Conservation (phyloP, 2,329 filamentous ascomycete species). For the Sclerotinia spermophila region DNA sequence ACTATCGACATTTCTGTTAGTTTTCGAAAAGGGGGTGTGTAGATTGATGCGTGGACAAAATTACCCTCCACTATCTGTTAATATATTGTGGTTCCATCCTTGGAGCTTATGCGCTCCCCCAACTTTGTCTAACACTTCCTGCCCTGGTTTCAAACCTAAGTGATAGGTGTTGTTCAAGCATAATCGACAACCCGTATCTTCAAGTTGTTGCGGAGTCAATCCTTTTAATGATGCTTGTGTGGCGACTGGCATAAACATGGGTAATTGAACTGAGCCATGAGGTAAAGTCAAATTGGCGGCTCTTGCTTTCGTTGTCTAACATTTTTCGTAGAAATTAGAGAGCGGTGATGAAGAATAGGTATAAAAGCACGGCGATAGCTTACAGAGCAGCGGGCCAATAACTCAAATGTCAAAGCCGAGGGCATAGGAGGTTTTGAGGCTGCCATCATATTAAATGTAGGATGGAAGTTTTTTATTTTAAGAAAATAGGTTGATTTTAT, state of each 20-base stretch:
- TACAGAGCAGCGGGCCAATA: slow-evolving; percentile 77
- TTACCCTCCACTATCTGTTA: slow-evolving; percentile 75
- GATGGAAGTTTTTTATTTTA: not conserved
- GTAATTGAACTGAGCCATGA: slow-evolving; percentile 85
- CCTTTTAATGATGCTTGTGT: slow-evolving; percentile 96
- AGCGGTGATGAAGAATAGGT: slow-evolving; percentile 1
- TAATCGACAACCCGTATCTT: slow-evolving; percentile 80
- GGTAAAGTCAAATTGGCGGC: slow-evolving; percentile 84
- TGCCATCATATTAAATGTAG: slow-evolving; percentile 21
- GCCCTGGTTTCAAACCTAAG: slow-evolving; percentile 88
- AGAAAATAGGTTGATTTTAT: not conserved
- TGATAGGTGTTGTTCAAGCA: slow-evolving; percentile 99
- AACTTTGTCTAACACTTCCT: slow-evolving; percentile 79
- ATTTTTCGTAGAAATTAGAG: slow-evolving; percentile 14
- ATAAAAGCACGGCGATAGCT: slow-evolving; percentile 37
- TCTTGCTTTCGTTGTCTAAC: slow-evolving; percentile 86
- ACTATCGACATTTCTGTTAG: slow-evolving; percentile 46
- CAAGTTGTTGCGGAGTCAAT: slow-evolving; percentile 85
- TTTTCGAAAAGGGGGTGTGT: not conserved
- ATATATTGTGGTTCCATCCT: slow-evolving; percentile 90
- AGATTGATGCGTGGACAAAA: slow-evolving; percentile 29
- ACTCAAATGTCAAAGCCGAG: slow-evolving; percentile 73
- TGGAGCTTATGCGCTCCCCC: slow-evolving; percentile 94
- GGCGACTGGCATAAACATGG: slow-evolving; percentile 97
- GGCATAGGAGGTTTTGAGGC: slow-evolving; percentile 39